Conservation (phyloP, 768 basidiomycete genomes). For the Boletus patriciae region DNA sequence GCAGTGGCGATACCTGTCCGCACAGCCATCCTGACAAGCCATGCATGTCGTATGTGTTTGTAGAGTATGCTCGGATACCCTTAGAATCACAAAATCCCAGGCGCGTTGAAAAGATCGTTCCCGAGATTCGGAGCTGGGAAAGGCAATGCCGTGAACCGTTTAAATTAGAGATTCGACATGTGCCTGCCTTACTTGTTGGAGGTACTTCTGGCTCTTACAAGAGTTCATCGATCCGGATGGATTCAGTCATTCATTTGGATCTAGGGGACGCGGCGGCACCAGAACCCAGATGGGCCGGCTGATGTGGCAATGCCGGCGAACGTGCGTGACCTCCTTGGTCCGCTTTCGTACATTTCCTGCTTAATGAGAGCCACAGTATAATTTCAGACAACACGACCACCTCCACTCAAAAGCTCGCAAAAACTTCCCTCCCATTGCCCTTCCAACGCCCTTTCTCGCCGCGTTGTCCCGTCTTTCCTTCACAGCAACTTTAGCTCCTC, state of each 20-base stretch:
- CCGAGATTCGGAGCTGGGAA: constrained; percentile 9
- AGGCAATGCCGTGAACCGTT: constrained; percentile 29
- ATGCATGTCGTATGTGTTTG: neutral
- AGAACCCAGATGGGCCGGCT: no score
- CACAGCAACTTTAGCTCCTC: neutral
- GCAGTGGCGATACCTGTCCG: constrained; percentile 3
- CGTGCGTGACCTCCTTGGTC: constrained; percentile 37
- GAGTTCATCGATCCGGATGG: constrained; percentile 13
- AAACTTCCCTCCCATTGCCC: constrained; percentile 12
- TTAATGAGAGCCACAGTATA: constrained; percentile 24
- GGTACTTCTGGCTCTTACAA: constrained; percentile 1
- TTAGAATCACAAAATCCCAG: neutral
- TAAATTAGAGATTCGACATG: constrained; percentile 23
- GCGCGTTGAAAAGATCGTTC: constrained; percentile 3
- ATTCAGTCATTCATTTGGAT: constrained; percentile 22
- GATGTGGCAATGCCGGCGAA: constrained; percentile 35
- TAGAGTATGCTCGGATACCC: constrained; percentile 9
- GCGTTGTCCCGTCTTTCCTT: constrained; percentile 9
- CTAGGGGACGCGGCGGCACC: constrained; percentile 14
- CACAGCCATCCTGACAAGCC: neutral
- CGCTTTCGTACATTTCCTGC: constrained; percentile 23
- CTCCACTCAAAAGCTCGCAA: constrained; percentile 26
- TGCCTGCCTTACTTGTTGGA: constrained; percentile 15
- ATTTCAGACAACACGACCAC: constrained; percentile 43
- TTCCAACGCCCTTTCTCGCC: constrained; percentile 6